phyloP scores from a whole-genome alignment of 306 rosid genomes.

The Cucumis hystrix region DNA sequence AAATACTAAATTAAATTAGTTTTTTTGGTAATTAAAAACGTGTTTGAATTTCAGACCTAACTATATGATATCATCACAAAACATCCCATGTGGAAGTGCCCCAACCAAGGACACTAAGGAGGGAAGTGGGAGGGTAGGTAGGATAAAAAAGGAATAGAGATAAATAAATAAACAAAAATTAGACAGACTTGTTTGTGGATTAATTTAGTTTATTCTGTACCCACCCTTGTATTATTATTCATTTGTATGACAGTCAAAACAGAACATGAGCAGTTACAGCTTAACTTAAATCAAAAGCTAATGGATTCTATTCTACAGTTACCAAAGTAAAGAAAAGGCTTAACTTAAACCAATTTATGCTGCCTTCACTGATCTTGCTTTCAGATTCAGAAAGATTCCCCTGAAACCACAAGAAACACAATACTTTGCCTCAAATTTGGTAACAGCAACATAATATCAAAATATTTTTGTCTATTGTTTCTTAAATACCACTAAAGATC shows the following conservation, averaged over 20 bases:
- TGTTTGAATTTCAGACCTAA: no score
- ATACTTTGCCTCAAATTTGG: neutral
- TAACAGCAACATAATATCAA: neutral
- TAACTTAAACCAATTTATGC: slow-evolving; percentile 12
- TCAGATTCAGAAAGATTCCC: slow-evolving; percentile 79
- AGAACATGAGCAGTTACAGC: neutral
- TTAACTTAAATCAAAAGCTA: neutral
- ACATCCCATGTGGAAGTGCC: no score
- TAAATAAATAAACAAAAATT: no score
- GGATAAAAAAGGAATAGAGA: no score
- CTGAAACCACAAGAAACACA: slow-evolving; percentile 22
- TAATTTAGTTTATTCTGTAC: neutral
- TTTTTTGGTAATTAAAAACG: no score
- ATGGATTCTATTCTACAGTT: neutral
- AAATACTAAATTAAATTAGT: no score
- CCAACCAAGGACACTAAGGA: no score
- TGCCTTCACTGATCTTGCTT: slow-evolving; percentile 74
- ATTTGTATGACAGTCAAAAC: neutral
- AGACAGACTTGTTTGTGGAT: neutral
- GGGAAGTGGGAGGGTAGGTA: no score
- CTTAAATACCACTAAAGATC: no score
- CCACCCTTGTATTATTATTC: neutral
- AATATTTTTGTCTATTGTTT: neutral
- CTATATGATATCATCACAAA: no score
- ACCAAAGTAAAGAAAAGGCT: neutral